Conservation (phyloP, 202 grass and related monocot genomes). For the Bolboschoenoplectus hybrid region DNA sequence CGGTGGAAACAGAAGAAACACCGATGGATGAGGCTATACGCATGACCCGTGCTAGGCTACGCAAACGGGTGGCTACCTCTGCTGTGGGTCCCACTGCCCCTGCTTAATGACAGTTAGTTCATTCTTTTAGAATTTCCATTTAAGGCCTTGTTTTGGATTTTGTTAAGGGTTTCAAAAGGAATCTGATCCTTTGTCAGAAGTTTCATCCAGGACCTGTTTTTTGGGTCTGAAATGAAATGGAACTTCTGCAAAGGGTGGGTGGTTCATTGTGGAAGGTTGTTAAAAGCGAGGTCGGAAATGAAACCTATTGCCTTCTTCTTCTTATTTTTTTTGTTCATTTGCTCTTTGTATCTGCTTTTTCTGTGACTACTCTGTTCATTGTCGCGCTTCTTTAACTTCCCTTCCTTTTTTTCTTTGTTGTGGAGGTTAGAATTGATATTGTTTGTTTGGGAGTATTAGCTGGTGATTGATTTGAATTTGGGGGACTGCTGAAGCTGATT, state of each 20-base stretch:
- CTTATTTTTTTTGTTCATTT: not conserved
- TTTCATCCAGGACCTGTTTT: constrained; percentile 7
- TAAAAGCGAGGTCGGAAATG: constrained; percentile 7
- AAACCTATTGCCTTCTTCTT: constrained; percentile 6
- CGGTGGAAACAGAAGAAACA: constrained; percentile 48
- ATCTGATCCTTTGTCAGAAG: not conserved
- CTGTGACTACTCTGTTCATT: not conserved
- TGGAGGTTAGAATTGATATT: constrained; percentile 31
- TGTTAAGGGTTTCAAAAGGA: constrained; percentile 7
- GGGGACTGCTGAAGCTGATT: constrained; percentile 28
- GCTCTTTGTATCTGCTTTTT: constrained; percentile 5
- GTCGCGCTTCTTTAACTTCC: not conserved
- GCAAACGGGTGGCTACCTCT: constrained; percentile 56
- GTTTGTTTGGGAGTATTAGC: constrained; percentile 30
- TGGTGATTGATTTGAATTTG: constrained; percentile 21
- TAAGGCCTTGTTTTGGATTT: constrained; percentile 24
- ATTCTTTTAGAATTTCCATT: constrained; percentile 4
- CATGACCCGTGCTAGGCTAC: constrained; percentile 64
- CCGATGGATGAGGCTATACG: constrained; percentile 88
- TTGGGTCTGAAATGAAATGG: constrained; percentile 5
- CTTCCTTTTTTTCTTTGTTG: not conserved
- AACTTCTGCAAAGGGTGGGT: not conserved
- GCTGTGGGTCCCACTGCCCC: not conserved
- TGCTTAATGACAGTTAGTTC: constrained; percentile 32
- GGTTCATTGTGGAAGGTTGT: not conserved